Conservation (phyloP, 192 early-diverging fungal genomes). For the Backusella psychrophila region DNA sequence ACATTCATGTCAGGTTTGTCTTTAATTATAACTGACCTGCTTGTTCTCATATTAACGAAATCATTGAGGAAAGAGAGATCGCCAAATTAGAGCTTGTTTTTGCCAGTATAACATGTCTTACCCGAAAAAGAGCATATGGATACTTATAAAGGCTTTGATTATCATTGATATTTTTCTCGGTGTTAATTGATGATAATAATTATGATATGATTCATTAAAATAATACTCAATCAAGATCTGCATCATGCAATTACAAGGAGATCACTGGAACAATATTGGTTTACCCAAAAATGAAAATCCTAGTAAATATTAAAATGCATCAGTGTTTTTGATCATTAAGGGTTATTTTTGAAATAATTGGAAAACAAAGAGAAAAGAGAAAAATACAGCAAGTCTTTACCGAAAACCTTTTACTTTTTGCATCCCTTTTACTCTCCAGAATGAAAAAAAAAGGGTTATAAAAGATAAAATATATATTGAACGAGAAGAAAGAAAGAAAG, state of each 20-base stretch:
- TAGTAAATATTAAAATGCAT: neutral
- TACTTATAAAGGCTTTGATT: too few species aligned
- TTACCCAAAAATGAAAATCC: neutral
- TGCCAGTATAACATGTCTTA: too few species aligned
- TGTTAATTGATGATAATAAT: neutral
- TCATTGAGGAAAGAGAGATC: neutral
- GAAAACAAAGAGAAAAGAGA: neutral
- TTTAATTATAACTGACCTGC: neutral
- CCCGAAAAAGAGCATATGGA: too few species aligned
- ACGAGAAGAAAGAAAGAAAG: neutral
- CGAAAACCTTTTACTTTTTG: neutral
- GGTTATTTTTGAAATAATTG: neutral
- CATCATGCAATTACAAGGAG: neutral
- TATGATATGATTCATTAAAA: too few species aligned
- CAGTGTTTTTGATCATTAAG: neutral
- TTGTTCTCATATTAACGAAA: neutral
- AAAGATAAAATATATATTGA: neutral
- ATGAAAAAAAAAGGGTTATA: neutral
- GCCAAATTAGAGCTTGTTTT: neutral
- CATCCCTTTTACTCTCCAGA: neutral
- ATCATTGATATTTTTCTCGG: too few species aligned
- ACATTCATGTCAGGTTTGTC: neutral
- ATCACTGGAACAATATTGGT: neutral
- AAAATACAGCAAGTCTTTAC: neutral
- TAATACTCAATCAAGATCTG: neutral